These are phyloP conservation scores for Kwoniella dendrophila DNA, from an alignment of 768 basidiomycete genomes.

Conservation along the genomic window DNA sequence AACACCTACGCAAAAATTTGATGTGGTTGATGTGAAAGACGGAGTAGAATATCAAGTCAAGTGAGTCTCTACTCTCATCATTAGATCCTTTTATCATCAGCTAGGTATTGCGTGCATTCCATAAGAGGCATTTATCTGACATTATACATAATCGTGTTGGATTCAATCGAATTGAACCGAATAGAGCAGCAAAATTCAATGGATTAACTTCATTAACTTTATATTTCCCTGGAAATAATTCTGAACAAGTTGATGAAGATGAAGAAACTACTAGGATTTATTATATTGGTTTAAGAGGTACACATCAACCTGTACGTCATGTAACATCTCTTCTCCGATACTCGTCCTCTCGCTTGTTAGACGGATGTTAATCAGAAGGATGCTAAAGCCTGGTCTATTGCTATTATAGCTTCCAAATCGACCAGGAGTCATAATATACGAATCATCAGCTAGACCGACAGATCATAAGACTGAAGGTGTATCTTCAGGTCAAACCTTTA, in stretches of 20 bases:
- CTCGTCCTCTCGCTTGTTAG: background rate
- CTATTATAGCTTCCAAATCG: constrained; percentile 72
- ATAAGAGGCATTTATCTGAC: too few species aligned
- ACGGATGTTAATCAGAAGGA: background rate
- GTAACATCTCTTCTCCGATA: background rate
- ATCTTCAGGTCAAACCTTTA: constrained; percentile 18
- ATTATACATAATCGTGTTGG: too few species aligned
- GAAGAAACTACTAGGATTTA: constrained; percentile 76
- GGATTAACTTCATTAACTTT: constrained; percentile 78
- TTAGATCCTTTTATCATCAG: background rate
- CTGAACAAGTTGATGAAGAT: constrained; percentile 57
- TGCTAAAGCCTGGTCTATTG: too few species aligned
- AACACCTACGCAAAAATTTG: constrained; percentile 71
- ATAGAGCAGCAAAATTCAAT: constrained; percentile 81
- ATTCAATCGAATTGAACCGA: too few species aligned
- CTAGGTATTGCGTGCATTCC: too few species aligned
- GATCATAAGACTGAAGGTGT: constrained; percentile 64
- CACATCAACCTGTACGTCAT: constrained; percentile 52
- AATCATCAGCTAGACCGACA: constrained; percentile 79
- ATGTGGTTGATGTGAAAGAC: constrained; percentile 69
- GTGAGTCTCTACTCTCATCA: constrained; percentile 58
- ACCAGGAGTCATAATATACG: constrained; percentile 83
- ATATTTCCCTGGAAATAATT: constrained; percentile 70
- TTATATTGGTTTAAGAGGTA: constrained; percentile 82
- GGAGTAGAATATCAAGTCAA: constrained; percentile 83